Percentiles rank a stretch among this genome's conserved stretches.
phyloP scores from a whole-genome alignment of 2,329 filamentous ascomycete genomes.

The Massarina eburnea region DNA sequence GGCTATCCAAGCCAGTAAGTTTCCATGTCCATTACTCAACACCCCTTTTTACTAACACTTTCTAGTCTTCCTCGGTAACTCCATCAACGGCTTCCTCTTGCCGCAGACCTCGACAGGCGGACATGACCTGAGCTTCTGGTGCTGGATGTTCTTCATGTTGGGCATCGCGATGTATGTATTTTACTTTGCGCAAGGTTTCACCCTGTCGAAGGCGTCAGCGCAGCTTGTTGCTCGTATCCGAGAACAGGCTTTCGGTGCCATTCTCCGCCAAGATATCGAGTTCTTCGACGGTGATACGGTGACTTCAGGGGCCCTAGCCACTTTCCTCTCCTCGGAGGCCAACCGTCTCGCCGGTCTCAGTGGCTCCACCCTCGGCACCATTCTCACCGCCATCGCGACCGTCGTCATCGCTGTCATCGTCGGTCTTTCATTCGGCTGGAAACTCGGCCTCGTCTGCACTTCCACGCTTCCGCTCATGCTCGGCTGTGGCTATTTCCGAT shows the following conservation, averaged over 20 bases:
- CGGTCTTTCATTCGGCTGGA: conserved; percentile 78
- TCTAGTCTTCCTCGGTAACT: conserved; percentile 83
- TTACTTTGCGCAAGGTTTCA: conserved; percentile 33
- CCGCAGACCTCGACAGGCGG: conserved; percentile 57
- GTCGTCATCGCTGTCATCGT: conserved; percentile 72
- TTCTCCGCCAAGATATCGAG: conserved; percentile 81
- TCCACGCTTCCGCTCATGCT: conserved; percentile 76
- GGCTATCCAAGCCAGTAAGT: conserved; percentile 61
- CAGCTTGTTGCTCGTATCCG: conserved; percentile 78
- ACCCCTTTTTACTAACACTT: too few relatives aligned
- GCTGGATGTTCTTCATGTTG: conserved; percentile 41
- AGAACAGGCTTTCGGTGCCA: conserved; percentile 78
- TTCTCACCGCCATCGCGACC: conserved; percentile 78
- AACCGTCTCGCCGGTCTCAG: conserved; percentile 89
- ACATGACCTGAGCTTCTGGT: conserved; percentile 64
- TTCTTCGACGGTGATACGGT: conserved; percentile 94
- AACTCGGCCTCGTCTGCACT: conserved; percentile 81
- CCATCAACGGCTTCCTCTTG: conserved; percentile 72
- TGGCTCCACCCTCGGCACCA: conserved; percentile 83
- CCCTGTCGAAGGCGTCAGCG: conserved; percentile 60
- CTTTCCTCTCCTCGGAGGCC: conserved; percentile 68
- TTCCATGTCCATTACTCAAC: too few relatives aligned
- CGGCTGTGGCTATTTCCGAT: conserved; percentile 81
- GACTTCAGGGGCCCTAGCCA: conserved; percentile 81
- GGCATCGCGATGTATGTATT: conserved; percentile 27